Conservation (phyloP, 345 rosid genomes). For the Populus ilicifolia region DNA sequence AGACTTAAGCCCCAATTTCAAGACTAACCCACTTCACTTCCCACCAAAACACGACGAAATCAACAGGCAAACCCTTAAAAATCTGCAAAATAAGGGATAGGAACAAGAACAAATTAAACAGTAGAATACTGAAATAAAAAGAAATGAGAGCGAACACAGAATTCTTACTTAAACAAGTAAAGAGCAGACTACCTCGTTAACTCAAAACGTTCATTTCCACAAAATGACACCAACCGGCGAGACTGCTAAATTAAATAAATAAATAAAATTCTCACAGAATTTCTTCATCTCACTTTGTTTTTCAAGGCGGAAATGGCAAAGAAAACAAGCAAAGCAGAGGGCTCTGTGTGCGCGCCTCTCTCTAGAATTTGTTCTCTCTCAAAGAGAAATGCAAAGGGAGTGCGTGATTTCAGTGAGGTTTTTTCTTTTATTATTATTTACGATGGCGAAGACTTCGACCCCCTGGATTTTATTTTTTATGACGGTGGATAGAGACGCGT, state of each 20-base stretch:
- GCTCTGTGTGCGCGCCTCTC: background rate
- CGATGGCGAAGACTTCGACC: slow-evolving; percentile 37
- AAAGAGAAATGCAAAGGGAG: background rate
- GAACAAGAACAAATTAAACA: background rate
- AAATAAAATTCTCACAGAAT: background rate
- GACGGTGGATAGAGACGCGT: slow-evolving; percentile 38
- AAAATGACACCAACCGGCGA: background rate
- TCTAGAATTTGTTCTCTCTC: background rate
- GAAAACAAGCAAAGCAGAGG: background rate
- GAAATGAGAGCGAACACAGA: background rate
- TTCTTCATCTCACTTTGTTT: background rate
- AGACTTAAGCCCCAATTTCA: slow-evolving; percentile 11
- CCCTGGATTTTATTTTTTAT: slow-evolving; percentile 55
- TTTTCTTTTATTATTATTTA: background rate
- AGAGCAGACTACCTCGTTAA: slow-evolving; percentile 10
- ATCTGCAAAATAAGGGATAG: background rate
- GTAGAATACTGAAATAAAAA: background rate
- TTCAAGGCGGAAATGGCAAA: slow-evolving; percentile 25
- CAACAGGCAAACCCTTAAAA: background rate
- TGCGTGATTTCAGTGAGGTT: slow-evolving; percentile 3
- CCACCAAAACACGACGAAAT: slow-evolving; percentile 18
- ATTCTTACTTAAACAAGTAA: slow-evolving; percentile 23
- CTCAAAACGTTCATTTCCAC: slow-evolving; percentile 4
- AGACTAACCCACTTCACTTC: slow-evolving; percentile 13
- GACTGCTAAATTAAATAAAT: background rate